Evolutionary conservation across 1,284 basidiomycete genomes (phyloP).

Genomic region (Microbotryum lychnidis-dioicae): DNA sequence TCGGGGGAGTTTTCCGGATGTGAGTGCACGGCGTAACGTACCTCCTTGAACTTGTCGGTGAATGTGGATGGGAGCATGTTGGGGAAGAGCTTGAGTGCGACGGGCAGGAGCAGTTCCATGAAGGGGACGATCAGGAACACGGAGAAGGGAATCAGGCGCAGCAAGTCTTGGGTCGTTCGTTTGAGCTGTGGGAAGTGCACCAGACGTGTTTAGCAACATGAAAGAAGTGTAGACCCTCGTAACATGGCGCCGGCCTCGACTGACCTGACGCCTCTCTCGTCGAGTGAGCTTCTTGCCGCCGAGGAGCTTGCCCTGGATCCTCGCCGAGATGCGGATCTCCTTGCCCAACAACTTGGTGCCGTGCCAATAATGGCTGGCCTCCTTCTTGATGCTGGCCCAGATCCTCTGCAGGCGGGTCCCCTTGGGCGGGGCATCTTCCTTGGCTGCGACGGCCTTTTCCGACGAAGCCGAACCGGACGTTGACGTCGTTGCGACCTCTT

Average conservation of each 20-base stretch:
- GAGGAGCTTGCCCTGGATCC: conserved; percentile 84
- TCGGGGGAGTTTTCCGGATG: too few species aligned
- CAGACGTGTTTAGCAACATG: background rate
- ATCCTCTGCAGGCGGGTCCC: conserved; percentile 31
- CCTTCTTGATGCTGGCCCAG: conserved; percentile 93
- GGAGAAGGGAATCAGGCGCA: conserved; percentile 88
- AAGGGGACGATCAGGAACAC: conserved; percentile 94
- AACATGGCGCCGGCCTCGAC: conserved; percentile 25
- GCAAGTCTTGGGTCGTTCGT: conserved; percentile 83
- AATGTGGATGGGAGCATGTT: conserved; percentile 99
- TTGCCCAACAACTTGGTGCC: conserved; percentile 90
- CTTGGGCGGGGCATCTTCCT: conserved; percentile 12
- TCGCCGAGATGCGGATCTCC: conserved; percentile 81
- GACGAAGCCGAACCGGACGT: conserved; percentile 1
- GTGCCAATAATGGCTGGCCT: conserved; percentile 94
- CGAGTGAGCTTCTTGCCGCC: conserved; percentile 86
- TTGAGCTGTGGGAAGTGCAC: conserved; percentile 54
- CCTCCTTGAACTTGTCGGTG: conserved; percentile 80
- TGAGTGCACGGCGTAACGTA: conserved; percentile 40
- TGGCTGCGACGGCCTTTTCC: conserved; percentile 17
- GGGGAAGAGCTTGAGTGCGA: conserved; percentile 94
- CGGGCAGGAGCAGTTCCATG: conserved; percentile 95
- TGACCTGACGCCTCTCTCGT: conserved; percentile 83
- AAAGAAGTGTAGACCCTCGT: background rate
- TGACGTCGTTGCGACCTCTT: conserved; percentile 15